Base-by-base conservation (phyloP, 2,329 filamentous ascomycete species). In the Knufia fluminis region DNA sequence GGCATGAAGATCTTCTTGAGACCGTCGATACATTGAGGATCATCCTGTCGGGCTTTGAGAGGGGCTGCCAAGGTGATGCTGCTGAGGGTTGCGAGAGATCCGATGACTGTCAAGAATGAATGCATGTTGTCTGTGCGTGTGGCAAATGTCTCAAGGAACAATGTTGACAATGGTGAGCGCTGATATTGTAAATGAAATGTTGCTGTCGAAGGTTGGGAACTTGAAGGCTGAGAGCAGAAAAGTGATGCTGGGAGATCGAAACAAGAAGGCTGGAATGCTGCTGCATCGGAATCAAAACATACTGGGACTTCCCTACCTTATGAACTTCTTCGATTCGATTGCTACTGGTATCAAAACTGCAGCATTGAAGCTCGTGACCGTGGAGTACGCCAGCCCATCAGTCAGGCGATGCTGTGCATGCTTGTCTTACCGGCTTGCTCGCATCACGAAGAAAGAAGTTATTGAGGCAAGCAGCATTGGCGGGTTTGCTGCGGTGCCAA, bases 51-150 rank as follows among this genome's bases (percentile, higher is more conserved):
- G 3, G 20, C 17, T n/a, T 39, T n/a, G 33, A 48, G 33, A 22
- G 45, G 33, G n/a, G 45, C 45, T 14, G 45, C 45, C 28, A 48
- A 16, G 22, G 16, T 22, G 19, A 26, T 22, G n/a, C 23, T 48
- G 35, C 33, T 38, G 20, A 48, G 19, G n/a, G 35, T 10, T 19
- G 22, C 3, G 17, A 26, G 22, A 10, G n/a, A 43, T 39, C 22
- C 40, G n/a, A 48, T 16, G 9, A 19, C n/a, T 20, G 31, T 14
- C 10, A n/a, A 42, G 24, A 26, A 17, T 9, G 19, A 38, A 36
- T n/a, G n/a, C 43, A 46, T 36, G 16, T 22, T 36, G 28, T 17
- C 20, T 17, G 43, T 4, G n/a, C 12, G 22, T 26, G 22, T 4
- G 19, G 26, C 16, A 22, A 20, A 16, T 32, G 42, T 2, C 22